Evolutionary conservation across 495 filamentous ascomycete species (phyloP).

Genomic region (Cenococcum geophilum): DNA sequence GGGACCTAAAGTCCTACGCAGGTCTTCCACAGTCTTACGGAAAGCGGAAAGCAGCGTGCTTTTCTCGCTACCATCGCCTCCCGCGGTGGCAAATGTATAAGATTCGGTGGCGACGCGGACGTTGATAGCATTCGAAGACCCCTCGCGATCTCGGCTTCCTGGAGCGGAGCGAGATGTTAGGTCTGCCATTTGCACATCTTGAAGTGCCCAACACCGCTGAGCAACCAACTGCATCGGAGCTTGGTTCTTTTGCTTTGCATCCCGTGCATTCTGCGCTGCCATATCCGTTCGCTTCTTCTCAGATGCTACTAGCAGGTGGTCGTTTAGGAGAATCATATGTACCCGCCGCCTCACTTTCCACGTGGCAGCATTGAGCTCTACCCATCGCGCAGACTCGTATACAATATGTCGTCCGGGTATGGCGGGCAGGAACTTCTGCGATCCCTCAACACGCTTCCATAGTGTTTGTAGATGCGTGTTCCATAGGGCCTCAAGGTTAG

Average conservation of each 20-base stretch:
- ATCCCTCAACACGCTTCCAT: conserved; percentile 93
- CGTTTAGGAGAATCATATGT: conserved; percentile 87
- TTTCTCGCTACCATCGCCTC: conserved; percentile 65
- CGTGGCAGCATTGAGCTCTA: conserved; percentile 93
- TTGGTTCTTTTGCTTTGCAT: conserved; percentile 21
- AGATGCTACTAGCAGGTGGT: conserved; percentile 85
- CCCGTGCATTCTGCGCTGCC: conserved; percentile 31
- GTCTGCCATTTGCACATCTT: conserved; percentile 91
- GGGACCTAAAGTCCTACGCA: conserved; percentile 71
- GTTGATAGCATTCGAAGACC: conserved; percentile 81
- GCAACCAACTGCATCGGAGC: conserved; percentile 71
- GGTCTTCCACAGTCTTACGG: conserved; percentile 83
- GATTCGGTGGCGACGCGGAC: conserved; percentile 84
- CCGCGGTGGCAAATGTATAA: conserved; percentile 83
- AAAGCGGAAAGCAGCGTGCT: conserved; percentile 74
- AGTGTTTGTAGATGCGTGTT: conserved; percentile 77
- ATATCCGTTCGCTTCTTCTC: conserved; percentile 84
- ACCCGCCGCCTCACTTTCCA: conserved; percentile 84
- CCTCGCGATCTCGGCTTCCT: conserved; percentile 42
- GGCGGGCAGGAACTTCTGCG: conserved; percentile 92
- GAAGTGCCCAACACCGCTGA: conserved; percentile 87
- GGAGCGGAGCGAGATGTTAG: conserved; percentile 56
- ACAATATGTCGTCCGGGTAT: conserved; percentile 86
- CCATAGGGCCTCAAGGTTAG: conserved; percentile 94
- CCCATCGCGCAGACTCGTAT: conserved; percentile 82